Evolutionary conservation across 1,139 yeast genomes (phyloP).

Genomic region (Candida albicans): DNA sequence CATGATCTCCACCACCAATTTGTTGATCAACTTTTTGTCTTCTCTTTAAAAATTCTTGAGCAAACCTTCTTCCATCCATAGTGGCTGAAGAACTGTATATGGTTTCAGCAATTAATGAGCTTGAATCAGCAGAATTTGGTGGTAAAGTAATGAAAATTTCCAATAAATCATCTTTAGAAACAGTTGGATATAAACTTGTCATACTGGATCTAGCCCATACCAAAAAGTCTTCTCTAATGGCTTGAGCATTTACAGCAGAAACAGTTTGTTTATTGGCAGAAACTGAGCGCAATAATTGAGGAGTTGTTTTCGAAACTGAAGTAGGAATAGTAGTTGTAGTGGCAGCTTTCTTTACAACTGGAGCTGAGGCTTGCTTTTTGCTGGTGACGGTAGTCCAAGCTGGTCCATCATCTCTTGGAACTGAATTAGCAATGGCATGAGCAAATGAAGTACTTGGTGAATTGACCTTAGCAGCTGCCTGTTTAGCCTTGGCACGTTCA

Average conservation of each 20-base stretch:
- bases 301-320: slow-evolving; percentile 31
- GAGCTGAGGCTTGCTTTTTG: slow-evolving; percentile 21
- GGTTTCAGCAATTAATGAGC: slow-evolving; percentile 88
- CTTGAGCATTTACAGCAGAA: slow-evolving; percentile 28
- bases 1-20: slow-evolving; percentile 50
- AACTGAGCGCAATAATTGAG: slow-evolving; percentile 48
- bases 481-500: slow-evolving; percentile 35
- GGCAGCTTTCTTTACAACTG: slow-evolving; percentile 26
- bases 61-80: slow-evolving; percentile 94
- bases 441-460: slow-evolving; percentile 29
- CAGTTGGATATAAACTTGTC: slow-evolving; percentile 70
- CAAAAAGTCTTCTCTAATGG: slow-evolving; percentile 64
- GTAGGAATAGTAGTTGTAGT: slow-evolving; percentile 16
- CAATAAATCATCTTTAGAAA: slow-evolving; percentile 72
- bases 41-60: slow-evolving; percentile 82
- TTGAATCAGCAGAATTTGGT: slow-evolving; percentile 60
- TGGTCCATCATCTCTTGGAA: slow-evolving; percentile 28
- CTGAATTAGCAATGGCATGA: slow-evolving; percentile 27
- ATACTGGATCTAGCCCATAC: slow-evolving; percentile 83
- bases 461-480: slow-evolving; percentile 14
- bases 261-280: slow-evolving; percentile 36
- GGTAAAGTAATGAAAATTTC: slow-evolving; percentile 83
- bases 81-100: slow-evolving; percentile 87
- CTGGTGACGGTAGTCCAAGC: slow-evolving; percentile 47
- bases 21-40: slow-evolving; percentile 68